Conservation (phyloP, 2,329 filamentous ascomycete genomes). For the Alternaria dauci region DNA sequence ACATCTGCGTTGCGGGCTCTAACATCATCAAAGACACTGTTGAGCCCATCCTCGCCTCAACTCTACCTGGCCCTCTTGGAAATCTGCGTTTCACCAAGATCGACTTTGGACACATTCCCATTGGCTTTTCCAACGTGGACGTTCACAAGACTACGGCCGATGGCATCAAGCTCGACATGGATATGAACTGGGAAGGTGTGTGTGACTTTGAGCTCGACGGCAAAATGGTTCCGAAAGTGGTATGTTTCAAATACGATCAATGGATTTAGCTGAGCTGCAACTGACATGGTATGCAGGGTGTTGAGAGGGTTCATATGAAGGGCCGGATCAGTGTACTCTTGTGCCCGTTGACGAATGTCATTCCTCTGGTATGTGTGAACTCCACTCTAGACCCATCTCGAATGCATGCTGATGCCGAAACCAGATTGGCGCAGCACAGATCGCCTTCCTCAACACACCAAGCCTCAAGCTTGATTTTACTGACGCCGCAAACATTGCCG, state of each 20-base stretch:
- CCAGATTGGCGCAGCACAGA: slow-evolving; percentile 60
- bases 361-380: slow-evolving; percentile 54
- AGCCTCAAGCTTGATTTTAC: slow-evolving; percentile 59
- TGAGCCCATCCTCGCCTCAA: slow-evolving; percentile 59
- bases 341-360: slow-evolving; percentile 56
- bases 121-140: slow-evolving; percentile 54
- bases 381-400: background rate
- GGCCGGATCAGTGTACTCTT: slow-evolving; percentile 57
- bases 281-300: slow-evolving; percentile 47
- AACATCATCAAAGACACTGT: slow-evolving; percentile 59
- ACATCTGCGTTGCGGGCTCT: slow-evolving; percentile 56
- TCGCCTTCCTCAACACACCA: slow-evolving; percentile 61
- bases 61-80: slow-evolving; percentile 56
- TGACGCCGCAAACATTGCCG: slow-evolving; percentile 57
- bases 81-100: slow-evolving; percentile 57
- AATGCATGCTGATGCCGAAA: slow-evolving; percentile 11
- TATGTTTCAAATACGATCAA: background rate
- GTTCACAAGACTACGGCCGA: slow-evolving; percentile 56
- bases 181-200: slow-evolving; percentile 57
- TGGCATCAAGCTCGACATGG: slow-evolving; percentile 61
- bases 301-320: slow-evolving; percentile 56
- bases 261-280: background rate
- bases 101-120: slow-evolving; percentile 55
- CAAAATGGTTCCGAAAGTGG: slow-evolving; percentile 56
- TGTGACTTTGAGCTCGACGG: slow-evolving; percentile 60